phyloP scores from a whole-genome alignment of 306 rosid genomes.

The Clitoria ternatea region DNA sequence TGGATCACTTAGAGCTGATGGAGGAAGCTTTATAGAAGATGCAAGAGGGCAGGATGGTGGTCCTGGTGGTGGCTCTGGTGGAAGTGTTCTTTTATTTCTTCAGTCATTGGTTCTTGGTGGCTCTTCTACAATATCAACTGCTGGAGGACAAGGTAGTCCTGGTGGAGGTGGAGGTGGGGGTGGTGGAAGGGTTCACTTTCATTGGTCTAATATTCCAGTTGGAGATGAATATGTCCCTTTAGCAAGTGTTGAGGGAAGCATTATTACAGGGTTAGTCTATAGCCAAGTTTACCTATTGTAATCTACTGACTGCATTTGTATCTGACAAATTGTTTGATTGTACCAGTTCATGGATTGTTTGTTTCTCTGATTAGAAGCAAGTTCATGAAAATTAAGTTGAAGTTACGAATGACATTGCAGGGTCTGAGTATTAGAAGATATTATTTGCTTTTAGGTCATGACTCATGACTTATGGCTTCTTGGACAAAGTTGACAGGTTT shows the following conservation, averaged over 20 bases:
- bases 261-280: constrained; percentile 61
- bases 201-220: constrained; percentile 75
- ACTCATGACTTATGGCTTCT: not conserved
- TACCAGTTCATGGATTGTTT: constrained; percentile 13
- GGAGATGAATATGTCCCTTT: constrained; percentile 89
- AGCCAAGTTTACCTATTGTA: not conserved
- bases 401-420: not conserved
- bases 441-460: constrained; percentile 9
- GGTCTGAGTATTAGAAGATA: constrained; percentile 9
- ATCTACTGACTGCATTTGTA: constrained; percentile 18
- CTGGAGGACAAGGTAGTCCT: constrained; percentile 85
- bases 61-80: constrained; percentile 99
- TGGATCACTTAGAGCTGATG: constrained; percentile 84
- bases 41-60: constrained; percentile 49
- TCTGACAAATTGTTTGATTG: constrained; percentile 11
- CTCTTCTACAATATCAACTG: constrained; percentile 68
- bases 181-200: constrained; percentile 97
- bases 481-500: not conserved
- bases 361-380: constrained; percentile 11
- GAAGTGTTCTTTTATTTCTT: constrained; percentile 85
- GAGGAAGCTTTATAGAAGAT: constrained; percentile 77
- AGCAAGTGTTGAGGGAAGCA: constrained; percentile 73
- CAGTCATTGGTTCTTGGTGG: constrained; percentile 54
- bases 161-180: constrained; percentile 95
- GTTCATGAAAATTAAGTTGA: not conserved